Conservation (phyloP, 345 rosid species). For the Firmiana major region DNA sequence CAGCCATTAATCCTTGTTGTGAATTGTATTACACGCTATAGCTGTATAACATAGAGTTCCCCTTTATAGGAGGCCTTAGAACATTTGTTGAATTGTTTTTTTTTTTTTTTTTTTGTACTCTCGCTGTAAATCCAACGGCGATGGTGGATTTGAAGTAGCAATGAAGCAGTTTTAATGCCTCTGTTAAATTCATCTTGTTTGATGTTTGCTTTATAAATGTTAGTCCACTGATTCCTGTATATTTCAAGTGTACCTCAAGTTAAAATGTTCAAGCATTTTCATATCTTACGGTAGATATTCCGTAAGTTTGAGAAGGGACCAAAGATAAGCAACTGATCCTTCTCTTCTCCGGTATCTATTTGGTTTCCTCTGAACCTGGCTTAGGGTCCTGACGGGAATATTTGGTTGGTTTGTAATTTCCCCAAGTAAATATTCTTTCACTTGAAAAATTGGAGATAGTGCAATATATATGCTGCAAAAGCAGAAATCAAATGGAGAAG, state of each 20-base stretch:
- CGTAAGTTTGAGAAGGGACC: no score
- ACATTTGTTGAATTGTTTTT: conserved; percentile 19
- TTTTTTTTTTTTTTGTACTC: no score
- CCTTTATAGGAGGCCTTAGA: conserved; percentile 15
- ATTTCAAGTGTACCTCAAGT: no score
- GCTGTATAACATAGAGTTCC: conserved; percentile 21
- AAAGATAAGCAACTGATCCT: not conserved
- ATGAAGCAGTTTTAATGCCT: conserved; percentile 15
- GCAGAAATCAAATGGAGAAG: not conserved
- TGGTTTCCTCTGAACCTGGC: not conserved
- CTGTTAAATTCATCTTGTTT: not conserved
- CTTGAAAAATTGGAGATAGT: not conserved
- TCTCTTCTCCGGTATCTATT: not conserved
- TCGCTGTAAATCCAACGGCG: conserved; percentile 31
- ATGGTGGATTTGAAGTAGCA: conserved; percentile 25
- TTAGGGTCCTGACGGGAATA: not conserved
- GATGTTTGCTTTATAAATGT: not conserved
- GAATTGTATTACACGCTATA: conserved; percentile 20
- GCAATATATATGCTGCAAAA: not conserved
- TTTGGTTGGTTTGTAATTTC: no score
- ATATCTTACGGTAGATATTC: no score
- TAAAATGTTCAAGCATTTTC: no score
- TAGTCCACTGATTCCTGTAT: not conserved
- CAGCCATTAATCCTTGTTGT: not conserved
- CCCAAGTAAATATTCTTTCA: no score